phyloP scores from a whole-genome alignment of 495 filamentous ascomycete species.

The Entonaema liquescens region DNA sequence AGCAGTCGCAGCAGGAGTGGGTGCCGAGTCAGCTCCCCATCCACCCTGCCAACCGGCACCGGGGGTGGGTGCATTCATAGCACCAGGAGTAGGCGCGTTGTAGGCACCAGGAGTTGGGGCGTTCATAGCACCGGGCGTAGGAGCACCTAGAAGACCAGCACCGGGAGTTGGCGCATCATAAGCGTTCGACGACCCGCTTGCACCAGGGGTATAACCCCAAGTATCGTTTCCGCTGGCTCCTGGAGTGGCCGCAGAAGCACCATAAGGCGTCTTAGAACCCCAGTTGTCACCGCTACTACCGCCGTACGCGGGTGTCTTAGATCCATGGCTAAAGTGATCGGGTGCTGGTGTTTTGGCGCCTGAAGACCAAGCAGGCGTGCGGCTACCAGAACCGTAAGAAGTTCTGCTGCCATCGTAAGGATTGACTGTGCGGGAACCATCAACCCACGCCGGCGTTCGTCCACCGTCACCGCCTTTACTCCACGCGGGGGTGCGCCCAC shows the following conservation, averaged over 20 bases:
- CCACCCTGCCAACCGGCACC: constrained; percentile 58
- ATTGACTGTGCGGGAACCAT: constrained; percentile 77
- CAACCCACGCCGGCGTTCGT: constrained; percentile 83
- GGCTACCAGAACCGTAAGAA: constrained; percentile 65
- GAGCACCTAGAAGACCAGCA: constrained; percentile 66
- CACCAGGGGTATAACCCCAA: constrained; percentile 61
- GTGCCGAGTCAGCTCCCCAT: constrained; percentile 68
- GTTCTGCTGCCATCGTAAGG: constrained; percentile 84
- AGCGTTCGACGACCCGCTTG: constrained; percentile 69
- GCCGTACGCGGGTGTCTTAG: constrained; percentile 73
- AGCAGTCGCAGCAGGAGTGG: constrained; percentile 69
- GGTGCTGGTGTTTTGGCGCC: constrained; percentile 68
- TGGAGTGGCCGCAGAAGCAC: constrained; percentile 63
- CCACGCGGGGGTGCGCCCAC: constrained; percentile 75
- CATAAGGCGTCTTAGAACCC: constrained; percentile 79
- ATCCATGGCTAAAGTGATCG: constrained; percentile 71
- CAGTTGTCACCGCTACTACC: constrained; percentile 69
- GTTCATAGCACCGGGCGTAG: constrained; percentile 74
- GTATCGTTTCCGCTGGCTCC: constrained; percentile 59
- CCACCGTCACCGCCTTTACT: constrained; percentile 63
- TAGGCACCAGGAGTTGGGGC: constrained; percentile 83
- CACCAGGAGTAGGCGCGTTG: constrained; percentile 82
- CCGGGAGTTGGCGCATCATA: constrained; percentile 84
- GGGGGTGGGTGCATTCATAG: constrained; percentile 70
- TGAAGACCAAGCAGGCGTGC: constrained; percentile 62